Evolutionary conservation across 352 stramenopile species (phyloP), one percentile per base, ranked within the genome.

Genomic region (Pythium dissimile): DNA sequence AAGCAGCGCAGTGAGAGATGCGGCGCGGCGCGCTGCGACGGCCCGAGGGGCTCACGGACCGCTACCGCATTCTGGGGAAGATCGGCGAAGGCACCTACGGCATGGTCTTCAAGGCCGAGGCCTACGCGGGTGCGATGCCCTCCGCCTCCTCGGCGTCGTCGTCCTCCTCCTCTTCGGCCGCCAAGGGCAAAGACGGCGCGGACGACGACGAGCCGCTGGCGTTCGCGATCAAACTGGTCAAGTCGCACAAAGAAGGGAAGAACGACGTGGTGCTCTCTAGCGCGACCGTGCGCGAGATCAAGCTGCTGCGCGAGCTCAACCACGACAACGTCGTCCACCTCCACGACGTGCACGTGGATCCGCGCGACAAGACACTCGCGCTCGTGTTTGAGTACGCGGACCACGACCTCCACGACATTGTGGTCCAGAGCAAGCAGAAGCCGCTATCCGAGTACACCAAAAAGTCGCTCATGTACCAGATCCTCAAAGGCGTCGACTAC

Each of bases 391-490:
- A 96, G 65, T 95, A 95, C 62, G 87, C 82, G 1, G 86, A 96
- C 66, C 86, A 96, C 64, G 87, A 96, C 35, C 62, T 96, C 47
- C 80, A 92, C 64, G 85, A 96, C 52, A 94, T 96, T 42, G 92
- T 96, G 53, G 69, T 89, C 23, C 84, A 92, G 64, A 94, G 78
- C 60, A 91, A 91, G 42, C 80, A 92, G 66, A 95, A 93, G 57
- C 84, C 80, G 44, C 65, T 97, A 28, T 89, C 88, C 27, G 82
- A 97, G 62, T 96, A 94, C 64, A 94, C 95, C 32, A 89, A 92
- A 55, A 96, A 96, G 69, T 95, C 88, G 49, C 83, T 98, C 54
- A 91, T 96, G 79, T 94, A 90, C 70, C 88, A 95, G 66, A 94
- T 97, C 43, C 71, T 96, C 49, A 96, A 96, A 67, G 92, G 88